Percentiles rank a stretch among this genome's conserved stretches.
Evolutionary conservation across 495 filamentous ascomycete species (phyloP).

Genomic region (Lophiostoma macrostomum): DNA sequence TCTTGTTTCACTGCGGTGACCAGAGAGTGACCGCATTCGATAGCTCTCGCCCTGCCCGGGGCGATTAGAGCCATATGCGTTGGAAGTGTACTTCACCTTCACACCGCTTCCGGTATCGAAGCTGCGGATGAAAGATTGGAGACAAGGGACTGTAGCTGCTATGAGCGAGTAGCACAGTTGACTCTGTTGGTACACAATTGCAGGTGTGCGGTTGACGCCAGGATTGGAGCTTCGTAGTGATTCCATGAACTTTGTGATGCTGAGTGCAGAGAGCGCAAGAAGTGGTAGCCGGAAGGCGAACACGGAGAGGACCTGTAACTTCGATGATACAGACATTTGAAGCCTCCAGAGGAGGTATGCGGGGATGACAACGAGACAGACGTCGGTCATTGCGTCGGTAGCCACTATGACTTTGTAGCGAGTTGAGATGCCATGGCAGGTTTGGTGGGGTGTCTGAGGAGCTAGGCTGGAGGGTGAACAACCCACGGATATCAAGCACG

Average conservation of each 20-base stretch:
- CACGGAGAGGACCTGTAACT: constrained; percentile 27
- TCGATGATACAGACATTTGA: constrained; percentile 19
- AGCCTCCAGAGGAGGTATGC: constrained; percentile 24
- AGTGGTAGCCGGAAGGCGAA: constrained; percentile 29
- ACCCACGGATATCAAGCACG: constrained; percentile 8
- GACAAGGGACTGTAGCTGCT: constrained; percentile 26
- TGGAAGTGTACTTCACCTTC: constrained; percentile 5
- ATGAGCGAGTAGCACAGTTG: constrained; percentile 30
- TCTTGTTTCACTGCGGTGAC: background rate
- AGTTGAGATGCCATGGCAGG: constrained; percentile 17
- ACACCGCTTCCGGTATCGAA: constrained; percentile 30
- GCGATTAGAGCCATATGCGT: constrained; percentile 3
- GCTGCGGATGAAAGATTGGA: constrained; percentile 34
- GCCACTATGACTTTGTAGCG: constrained; percentile 19
- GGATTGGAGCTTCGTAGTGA: constrained; percentile 12
- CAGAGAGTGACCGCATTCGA: constrained; percentile 8
- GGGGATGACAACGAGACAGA: constrained; percentile 14
- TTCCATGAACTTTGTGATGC: background rate
- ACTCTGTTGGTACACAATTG: constrained; percentile 28
- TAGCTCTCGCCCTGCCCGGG: constrained; percentile 6
- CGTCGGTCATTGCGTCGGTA: constrained; percentile 23
- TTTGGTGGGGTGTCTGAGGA: background rate
- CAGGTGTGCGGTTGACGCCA: constrained; percentile 11
- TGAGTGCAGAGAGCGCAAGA: constrained; percentile 6
- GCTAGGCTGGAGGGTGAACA: constrained; percentile 7